Evolutionary conservation across 2,329 filamentous ascomycete species (phyloP), one percentile per base, ranked within the genome.

Genomic region (Cercospora zeina): DNA sequence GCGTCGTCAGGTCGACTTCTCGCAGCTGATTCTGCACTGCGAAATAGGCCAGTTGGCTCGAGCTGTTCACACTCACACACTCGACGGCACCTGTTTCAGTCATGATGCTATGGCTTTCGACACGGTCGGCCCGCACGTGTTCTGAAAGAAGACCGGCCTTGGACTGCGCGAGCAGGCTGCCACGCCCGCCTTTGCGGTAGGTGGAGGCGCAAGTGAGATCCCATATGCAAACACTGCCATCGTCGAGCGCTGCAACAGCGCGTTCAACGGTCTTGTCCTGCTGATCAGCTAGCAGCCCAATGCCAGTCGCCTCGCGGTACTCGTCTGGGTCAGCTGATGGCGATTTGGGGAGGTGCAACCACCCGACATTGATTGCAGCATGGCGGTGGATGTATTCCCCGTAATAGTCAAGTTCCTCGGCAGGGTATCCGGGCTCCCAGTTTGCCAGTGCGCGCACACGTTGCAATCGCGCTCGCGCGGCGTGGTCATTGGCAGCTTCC

Each of bases 201-300:
- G 69, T 68, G 11, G 70, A 64, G n/a, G 68, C 62, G 5, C 67
- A 59, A 11, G 64, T 67, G 7, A 74, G 51, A 45, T 96, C 89
- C 92, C 92, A 97, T 6, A 96, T 77, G 68, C 88, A 90, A n/a
- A 97, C 83, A 56, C 90, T 91, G 0, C 92, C 92, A 72, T 97
- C 90, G 62, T 96, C 91, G 7, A 96, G 79, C 1, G 92, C 91
- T 0, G 89, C 88, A 14, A 96, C 82, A 0, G 90, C 86, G 58
- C 87, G 80, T 65, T 82, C 80, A 24, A 84, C 79, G 16, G 83
- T 77, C n/a, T 80, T 77, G 34, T 80, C 81, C 1, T 81, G 79
- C 21, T 77, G 78, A 68, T 82, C 80, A 59, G 88, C 87, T 8
- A 95, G 72, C 0, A 80, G 70, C 0, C 88, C 90, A 68, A 92